These are phyloP conservation scores for Flaveria trinervia DNA, from an alignment of 129 eudicot genomes.

Conservation along the genomic window DNA sequence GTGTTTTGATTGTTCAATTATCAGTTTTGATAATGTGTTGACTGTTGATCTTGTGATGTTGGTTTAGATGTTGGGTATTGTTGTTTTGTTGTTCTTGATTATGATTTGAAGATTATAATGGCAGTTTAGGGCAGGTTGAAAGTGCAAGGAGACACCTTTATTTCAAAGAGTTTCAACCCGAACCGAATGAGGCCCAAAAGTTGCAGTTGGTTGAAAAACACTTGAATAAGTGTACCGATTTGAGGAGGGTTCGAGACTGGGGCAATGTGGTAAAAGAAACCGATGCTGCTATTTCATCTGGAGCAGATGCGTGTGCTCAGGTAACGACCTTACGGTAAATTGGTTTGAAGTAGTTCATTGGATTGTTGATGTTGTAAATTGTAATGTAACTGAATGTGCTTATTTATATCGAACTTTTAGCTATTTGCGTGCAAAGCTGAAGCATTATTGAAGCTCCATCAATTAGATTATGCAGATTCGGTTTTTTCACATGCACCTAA, in stretches of 20 bases:
- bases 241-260: slow-evolving; percentile 78
- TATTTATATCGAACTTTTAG: slow-evolving; percentile 46
- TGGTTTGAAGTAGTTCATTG: background rate
- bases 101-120: slow-evolving; percentile 39
- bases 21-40: slow-evolving; percentile 12
- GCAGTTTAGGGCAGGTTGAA: slow-evolving; percentile 91
- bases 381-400: slow-evolving; percentile 30
- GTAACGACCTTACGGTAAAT: slow-evolving; percentile 28
- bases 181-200: slow-evolving; percentile 60
- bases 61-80: slow-evolving; percentile 22
- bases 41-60: slow-evolving; percentile 24
- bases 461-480: slow-evolving; percentile 61
- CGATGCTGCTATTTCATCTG: slow-evolving; percentile 75
- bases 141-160: slow-evolving; percentile 71
- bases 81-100: slow-evolving; percentile 18
- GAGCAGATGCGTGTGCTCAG: slow-evolving; percentile 85
- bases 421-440: slow-evolving; percentile 88
- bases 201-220: slow-evolving; percentile 68
- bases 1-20: slow-evolving; percentile 12
- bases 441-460: slow-evolving; percentile 75
- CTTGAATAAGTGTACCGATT: slow-evolving; percentile 55
- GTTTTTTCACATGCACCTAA: slow-evolving; percentile 46
- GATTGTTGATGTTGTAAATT: background rate
- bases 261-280: slow-evolving; percentile 55
- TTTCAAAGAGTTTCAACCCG: slow-evolving; percentile 59